Conservation (phyloP, 768 basidiomycete genomes). For the Xanthoconium purpureum region DNA sequence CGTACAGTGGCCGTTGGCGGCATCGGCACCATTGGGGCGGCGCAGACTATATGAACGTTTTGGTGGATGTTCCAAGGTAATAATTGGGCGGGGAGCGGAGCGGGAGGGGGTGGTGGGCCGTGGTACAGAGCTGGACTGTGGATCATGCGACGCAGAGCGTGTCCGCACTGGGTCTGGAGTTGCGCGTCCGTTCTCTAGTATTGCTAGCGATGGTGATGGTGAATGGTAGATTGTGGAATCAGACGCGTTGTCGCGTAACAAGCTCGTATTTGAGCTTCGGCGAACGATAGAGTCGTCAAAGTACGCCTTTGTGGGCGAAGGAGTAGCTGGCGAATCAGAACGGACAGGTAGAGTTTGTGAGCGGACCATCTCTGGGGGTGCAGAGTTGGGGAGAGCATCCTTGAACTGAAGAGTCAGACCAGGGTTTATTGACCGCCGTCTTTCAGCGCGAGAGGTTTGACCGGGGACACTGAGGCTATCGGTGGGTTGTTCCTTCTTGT, state of each 20-base stretch:
- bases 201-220: slow-evolving; percentile 40
- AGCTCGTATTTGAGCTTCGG: slow-evolving; percentile 24
- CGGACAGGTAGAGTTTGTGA: slow-evolving; percentile 29
- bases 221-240: slow-evolving; percentile 32
- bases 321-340: slow-evolving; percentile 22
- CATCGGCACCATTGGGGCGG: slow-evolving; percentile 11
- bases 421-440: slow-evolving; percentile 56
- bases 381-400: slow-evolving; percentile 8
- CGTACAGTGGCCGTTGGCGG: not conserved
- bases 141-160: slow-evolving; percentile 36
- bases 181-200: slow-evolving; percentile 31
- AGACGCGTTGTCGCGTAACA: slow-evolving; percentile 28
- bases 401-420: slow-evolving; percentile 36
- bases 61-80: slow-evolving; percentile 36
- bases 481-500: slow-evolving; percentile 4
- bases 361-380: slow-evolving; percentile 28
- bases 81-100: slow-evolving; percentile 22
- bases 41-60: slow-evolving; percentile 32
- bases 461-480: slow-evolving; percentile 27
- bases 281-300: slow-evolving; percentile 17
- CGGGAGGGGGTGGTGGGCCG: slow-evolving; percentile 19
- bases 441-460: slow-evolving; percentile 39
- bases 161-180: slow-evolving; percentile 41
- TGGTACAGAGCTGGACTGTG: not conserved
- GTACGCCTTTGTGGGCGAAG: slow-evolving; percentile 16